These are phyloP conservation scores for Boechera retrofracta DNA, from an alignment of 345 rosid species.

Conservation along the genomic window DNA sequence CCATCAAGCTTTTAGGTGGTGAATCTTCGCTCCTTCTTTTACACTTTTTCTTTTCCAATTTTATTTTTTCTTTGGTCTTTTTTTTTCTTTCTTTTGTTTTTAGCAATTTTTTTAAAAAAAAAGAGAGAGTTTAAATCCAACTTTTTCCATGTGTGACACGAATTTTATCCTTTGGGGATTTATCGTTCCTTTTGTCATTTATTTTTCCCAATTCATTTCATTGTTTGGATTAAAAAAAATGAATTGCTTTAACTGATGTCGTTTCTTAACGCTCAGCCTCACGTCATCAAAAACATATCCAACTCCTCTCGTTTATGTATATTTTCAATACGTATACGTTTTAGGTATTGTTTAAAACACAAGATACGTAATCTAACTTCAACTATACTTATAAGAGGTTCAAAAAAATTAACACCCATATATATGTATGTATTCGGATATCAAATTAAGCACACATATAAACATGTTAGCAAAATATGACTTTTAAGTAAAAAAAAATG, in stretches of 20 bases:
- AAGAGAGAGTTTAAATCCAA: slow-evolving; percentile 18
- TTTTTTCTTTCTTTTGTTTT: slow-evolving; percentile 35
- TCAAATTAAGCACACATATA: background rate
- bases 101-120: background rate
- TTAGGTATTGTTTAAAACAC: background rate
- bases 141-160: slow-evolving; percentile 59
- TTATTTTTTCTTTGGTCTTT: slow-evolving; percentile 29
- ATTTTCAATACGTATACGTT: background rate
- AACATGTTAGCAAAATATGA: too few relatives aligned
- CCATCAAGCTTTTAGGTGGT: slow-evolving; percentile 38
- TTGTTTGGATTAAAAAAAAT: slow-evolving; percentile 10
- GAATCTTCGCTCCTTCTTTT: slow-evolving; percentile 42
- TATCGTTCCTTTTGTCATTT: slow-evolving; percentile 15
- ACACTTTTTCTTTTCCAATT: slow-evolving; percentile 34
- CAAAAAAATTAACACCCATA: background rate
- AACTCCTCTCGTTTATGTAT: slow-evolving; percentile 9
- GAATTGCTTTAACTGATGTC: slow-evolving; percentile 33
- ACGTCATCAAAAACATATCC: slow-evolving; percentile 34
- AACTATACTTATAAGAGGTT: background rate
- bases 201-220: slow-evolving; percentile 37
- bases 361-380: slow-evolving; percentile 9
- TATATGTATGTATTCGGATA: background rate
- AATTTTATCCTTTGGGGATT: slow-evolving; percentile 37
- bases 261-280: slow-evolving; percentile 39
- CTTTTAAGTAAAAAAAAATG: background rate